These are phyloP conservation scores for Heliamphora exappendiculata DNA, from an alignment of 148 eudicot species.

Conservation along the genomic window DNA sequence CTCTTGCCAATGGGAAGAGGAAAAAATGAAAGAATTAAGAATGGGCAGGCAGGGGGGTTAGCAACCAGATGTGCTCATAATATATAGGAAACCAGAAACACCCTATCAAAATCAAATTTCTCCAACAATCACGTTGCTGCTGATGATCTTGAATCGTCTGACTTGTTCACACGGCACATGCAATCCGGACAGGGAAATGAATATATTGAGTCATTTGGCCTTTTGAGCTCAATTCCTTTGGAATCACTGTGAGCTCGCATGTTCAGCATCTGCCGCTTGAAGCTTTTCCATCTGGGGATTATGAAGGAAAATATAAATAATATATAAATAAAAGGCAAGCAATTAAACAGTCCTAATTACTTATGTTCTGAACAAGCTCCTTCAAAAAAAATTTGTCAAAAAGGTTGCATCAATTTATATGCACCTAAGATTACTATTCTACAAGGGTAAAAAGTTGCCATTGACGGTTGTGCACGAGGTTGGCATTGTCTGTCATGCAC, in stretches of 20 bases:
- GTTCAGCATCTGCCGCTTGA: slow-evolving; percentile 82
- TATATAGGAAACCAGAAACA: slow-evolving; percentile 12
- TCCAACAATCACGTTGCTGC: slow-evolving; percentile 39
- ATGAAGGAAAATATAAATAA: neutral
- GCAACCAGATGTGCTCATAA: slow-evolving; percentile 23
- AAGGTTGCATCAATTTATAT: neutral
- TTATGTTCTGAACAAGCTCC: neutral
- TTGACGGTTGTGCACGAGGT: too few species aligned
- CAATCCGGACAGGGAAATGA: slow-evolving; percentile 92
- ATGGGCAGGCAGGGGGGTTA: slow-evolving; percentile 13
- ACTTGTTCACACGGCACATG: slow-evolving; percentile 73
- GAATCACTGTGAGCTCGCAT: slow-evolving; percentile 84
- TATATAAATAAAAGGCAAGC: neutral
- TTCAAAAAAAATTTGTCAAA: neutral
- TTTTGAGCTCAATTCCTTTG: slow-evolving; percentile 80
- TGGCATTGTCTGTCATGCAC: neutral
- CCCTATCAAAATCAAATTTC: neutral
- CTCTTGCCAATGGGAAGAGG: slow-evolving; percentile 24
- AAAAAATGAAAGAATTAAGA: slow-evolving; percentile 55
- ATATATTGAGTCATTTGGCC: slow-evolving; percentile 81
- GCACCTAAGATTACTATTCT: neutral
- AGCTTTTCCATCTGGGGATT: slow-evolving; percentile 50
- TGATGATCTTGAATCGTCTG: slow-evolving; percentile 51
- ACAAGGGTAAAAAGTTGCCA: too few species aligned
- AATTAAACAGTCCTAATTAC: neutral